These are phyloP conservation scores for Persicaria maculosa DNA, from an alignment of 148 eudicot genomes.

Conservation along the genomic window DNA sequence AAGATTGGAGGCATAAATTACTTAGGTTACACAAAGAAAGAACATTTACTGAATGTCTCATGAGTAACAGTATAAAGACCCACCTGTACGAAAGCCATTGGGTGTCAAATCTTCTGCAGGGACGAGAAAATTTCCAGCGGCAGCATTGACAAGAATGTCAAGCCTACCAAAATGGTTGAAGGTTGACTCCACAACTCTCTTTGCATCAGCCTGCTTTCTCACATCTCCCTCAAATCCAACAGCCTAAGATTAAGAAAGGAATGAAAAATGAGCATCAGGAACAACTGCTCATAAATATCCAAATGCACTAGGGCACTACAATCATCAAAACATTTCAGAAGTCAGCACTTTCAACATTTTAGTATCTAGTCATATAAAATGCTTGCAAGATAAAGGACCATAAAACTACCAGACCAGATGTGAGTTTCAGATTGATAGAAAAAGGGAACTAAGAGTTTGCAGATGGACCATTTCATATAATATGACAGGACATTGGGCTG, in stretches of 20 bases:
- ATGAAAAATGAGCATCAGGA: not conserved
- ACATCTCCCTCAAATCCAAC: conserved; percentile 92
- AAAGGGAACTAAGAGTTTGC: too few relatives aligned
- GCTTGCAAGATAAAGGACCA: too few relatives aligned
- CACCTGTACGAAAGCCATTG: conserved; percentile 94
- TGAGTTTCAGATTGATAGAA: too few relatives aligned
- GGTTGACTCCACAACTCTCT: conserved; percentile 77
- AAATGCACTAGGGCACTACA: not conserved
- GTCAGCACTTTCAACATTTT: not conserved
- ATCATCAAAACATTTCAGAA: not conserved
- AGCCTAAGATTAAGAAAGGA: conserved; percentile 35
- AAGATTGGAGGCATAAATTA: too few relatives aligned
- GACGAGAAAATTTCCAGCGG: conserved; percentile 94
- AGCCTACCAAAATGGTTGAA: conserved; percentile 67
- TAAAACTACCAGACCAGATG: too few relatives aligned
- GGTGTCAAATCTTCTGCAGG: conserved; percentile 87
- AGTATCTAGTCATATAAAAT: too few relatives aligned
- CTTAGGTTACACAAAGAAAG: too few relatives aligned
- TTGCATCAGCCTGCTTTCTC: conserved; percentile 75
- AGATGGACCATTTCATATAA: too few relatives aligned
- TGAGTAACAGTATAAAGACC: not conserved
- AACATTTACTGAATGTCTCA: too few relatives aligned
- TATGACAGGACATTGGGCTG: too few relatives aligned
- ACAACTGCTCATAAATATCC: not conserved
- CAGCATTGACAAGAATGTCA: conserved; percentile 97